phyloP scores from a whole-genome alignment of 2,329 filamentous ascomycete species.

The Scedosporium dehoogii region DNA sequence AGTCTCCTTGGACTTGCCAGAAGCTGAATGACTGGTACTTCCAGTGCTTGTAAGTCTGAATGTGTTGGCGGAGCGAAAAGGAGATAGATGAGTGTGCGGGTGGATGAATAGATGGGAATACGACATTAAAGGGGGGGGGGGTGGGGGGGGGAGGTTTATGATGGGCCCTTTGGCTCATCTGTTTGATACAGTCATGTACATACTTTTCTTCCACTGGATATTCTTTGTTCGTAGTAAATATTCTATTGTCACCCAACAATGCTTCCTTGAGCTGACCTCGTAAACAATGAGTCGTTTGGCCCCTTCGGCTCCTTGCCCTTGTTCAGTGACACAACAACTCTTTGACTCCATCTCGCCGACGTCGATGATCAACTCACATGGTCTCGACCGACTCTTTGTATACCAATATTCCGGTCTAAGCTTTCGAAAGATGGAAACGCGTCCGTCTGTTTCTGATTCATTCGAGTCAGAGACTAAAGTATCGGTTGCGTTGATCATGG shows the following conservation, averaged over 20 bases:
- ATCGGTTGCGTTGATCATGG: too few relatives aligned
- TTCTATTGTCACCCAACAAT: too few relatives aligned
- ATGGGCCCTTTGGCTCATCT: neutral
- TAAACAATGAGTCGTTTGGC: neutral
- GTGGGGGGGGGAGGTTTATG: neutral
- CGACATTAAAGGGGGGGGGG: neutral
- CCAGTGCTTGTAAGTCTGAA: constrained; percentile 26
- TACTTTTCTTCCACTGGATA: neutral
- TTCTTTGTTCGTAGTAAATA: neutral
- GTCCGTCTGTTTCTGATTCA: neutral
- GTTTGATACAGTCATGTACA: neutral
- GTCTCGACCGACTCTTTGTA: neutral
- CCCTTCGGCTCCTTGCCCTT: neutral
- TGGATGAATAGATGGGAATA: neutral
- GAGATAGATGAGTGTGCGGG: neutral
- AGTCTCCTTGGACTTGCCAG: constrained; percentile 23
- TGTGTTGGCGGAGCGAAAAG: neutral
- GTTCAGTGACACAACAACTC: too few relatives aligned
- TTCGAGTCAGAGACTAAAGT: neutral
- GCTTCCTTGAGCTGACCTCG: neutral
- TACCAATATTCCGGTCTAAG: neutral
- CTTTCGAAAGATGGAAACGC: neutral
- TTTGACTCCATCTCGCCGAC: too few relatives aligned
- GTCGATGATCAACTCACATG: too few relatives aligned
- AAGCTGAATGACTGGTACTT: constrained; percentile 28